Base-by-base conservation (phyloP, 352 stramenopile species). In the Globisporangium cylindrosporum region DNA sequence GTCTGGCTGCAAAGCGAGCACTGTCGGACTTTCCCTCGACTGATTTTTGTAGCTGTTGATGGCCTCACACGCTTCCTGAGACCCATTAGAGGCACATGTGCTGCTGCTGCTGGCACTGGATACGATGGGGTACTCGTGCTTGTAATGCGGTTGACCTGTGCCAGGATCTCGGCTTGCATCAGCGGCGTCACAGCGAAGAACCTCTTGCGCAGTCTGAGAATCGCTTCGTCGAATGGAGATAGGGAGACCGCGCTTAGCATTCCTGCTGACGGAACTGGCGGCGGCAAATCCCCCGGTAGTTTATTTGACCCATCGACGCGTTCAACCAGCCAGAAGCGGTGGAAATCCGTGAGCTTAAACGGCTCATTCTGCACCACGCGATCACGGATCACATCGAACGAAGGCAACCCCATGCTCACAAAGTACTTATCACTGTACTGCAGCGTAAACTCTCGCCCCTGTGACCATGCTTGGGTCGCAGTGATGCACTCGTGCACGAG, bases 151-250 rank as follows among this genome's bases (percentile, higher is more conserved):
- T 61, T 49, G n/a, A 61, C 41, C 32, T 61, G 56, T 32, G 56
- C 32, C 56, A 61, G 56, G 56, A 61, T 61, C 56, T 61, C 29
- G 32, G 14, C 41, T 22, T 61, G 56, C 29, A 61, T 49, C 27
- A 61, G 56, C 32, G 32, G 56, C 20, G 56, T 29, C 29, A 32
- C 56, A 20, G 29, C 46, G 32, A 48, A 61, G 56, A 61, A 61
- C 4, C 56, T 36, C n/a, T 49, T n/a, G 10, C 56, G 29, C 4
- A 62, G 56, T 10, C 32, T 49, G 20, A 32, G n/a, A 32, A 62
- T 46, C n/a, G 56, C 56, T 32, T 49, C 56, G 32, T 62, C 56
- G 36, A 62, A 62, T 15, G 32, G 32, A 36, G 56, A 62, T 34
- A 62, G 20, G 56, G 56, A 5, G 2, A 29, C 4, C 12, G n/a